Evolutionary conservation across 352 stramenopile species (phyloP).

Genomic region (Globisporangium okanoganense): DNA sequence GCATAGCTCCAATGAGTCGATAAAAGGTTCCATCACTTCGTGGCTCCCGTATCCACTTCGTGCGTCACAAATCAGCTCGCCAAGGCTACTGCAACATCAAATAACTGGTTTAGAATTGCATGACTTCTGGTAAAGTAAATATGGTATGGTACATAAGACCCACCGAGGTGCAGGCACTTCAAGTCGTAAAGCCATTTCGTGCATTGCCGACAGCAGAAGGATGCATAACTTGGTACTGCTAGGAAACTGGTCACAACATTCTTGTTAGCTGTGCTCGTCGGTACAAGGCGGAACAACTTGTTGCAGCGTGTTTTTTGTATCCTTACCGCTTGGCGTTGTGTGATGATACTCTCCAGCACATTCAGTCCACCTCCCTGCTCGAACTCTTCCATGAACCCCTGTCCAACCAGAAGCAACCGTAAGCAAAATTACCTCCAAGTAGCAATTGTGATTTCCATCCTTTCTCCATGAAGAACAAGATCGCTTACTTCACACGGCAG

Average conservation of each 20-base stretch:
- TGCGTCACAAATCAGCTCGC: background rate
- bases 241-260: background rate
- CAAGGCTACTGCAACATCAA: background rate
- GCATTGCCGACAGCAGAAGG: conserved; percentile 1
- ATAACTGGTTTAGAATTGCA: background rate
- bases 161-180: background rate
- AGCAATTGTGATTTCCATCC: background rate
- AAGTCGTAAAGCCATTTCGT: background rate
- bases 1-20: conserved; percentile 30
- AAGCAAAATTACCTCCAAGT: background rate
- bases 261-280: background rate
- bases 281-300: background rate
- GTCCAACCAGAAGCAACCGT: background rate
- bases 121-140: background rate
- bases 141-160: too few relatives aligned
- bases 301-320: background rate
- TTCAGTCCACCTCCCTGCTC: background rate
- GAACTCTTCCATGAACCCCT: conserved; percentile 6
- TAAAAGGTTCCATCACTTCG: conserved; percentile 19
- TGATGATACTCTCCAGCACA: background rate
- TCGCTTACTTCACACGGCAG: conserved; percentile 5
- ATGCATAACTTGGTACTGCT: conserved; percentile 1
- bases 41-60: background rate
- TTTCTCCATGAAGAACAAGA: background rate
- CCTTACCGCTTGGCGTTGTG: background rate